Evolutionary conservation across 345 rosid genomes (phyloP), one percentile per base, ranked within the genome.

Genomic region (Gossypium anomalum): DNA sequence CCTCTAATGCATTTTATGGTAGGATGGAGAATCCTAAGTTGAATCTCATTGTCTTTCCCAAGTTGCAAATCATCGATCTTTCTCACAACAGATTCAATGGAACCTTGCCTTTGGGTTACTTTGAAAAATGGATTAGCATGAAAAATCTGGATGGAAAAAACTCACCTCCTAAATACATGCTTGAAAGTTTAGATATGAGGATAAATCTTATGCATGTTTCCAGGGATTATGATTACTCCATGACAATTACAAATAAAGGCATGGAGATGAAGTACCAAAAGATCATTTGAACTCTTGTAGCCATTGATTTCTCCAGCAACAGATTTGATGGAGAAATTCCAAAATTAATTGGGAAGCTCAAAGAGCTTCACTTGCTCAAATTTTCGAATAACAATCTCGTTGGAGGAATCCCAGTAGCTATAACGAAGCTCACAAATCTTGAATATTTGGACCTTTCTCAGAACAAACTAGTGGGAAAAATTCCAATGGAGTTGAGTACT

Each of bases 191-290:
- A 1, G 2, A 41, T 19, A n/a, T 20, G 41, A 13, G 0, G 4
- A 22, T 58, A 44, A 59, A 23, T 57, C 10, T 0, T 44, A 6
- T 44, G 15, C 2, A 9, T 1, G 53, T 58, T 13, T 8, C 75
- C 20, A 20, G 34, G 23, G 0, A 6, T 7, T 38, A 17, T 45
- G 2, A 1, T 23, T 72, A 59, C 67, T 59, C 67, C 9, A 72
- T 72, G 75, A 25, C 56, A 43, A 20, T 72, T 12, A 72, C 67
- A 72, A 72, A 41, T 43, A 72, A 72, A 57, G 75, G 66, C 64
- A 9, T 2, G 2, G 2, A 57, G 41, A 56, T 38, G 52, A 10
- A 41, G 23, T 71, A 71, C 23, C 12, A n/a, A 2, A 41, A 20
- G 75, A 71, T 71, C 65, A 29, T n/a, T 9, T 19, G 4, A 17